These are phyloP conservation scores for Nigrospora osmanthi DNA, from an alignment of 2,329 filamentous ascomycete species.

Conservation along the genomic window DNA sequence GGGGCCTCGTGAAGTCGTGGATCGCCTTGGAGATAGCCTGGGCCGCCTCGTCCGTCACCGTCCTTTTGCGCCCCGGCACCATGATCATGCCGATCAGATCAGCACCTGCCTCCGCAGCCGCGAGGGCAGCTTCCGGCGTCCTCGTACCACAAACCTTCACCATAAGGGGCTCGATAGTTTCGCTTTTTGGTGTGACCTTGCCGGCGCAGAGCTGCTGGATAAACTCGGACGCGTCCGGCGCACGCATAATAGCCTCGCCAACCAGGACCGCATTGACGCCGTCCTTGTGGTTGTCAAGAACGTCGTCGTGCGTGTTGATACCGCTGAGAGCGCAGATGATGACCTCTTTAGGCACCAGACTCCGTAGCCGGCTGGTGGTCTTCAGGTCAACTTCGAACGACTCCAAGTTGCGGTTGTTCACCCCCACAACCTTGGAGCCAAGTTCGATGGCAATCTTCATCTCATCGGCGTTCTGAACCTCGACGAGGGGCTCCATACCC, in stretches of 20 bases:
- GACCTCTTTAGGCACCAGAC: conserved; percentile 76
- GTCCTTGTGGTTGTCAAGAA: conserved; percentile 77
- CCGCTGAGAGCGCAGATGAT: conserved; percentile 92
- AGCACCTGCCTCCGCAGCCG: conserved; percentile 78
- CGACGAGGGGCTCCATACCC: conserved; percentile 95
- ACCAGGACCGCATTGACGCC: conserved; percentile 91
- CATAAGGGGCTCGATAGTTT: conserved; percentile 43
- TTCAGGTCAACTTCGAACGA: conserved; percentile 95
- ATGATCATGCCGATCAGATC: conserved; percentile 92
- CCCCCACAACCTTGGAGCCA: conserved; percentile 85
- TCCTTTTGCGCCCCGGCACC: conserved; percentile 72
- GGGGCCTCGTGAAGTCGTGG: conserved; percentile 41
- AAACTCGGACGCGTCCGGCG: conserved; percentile 73
- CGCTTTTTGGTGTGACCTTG: conserved; percentile 25
- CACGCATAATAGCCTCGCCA: conserved; percentile 92
- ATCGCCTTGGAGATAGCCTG: conserved; percentile 73
- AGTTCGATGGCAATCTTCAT: conserved; percentile 83
- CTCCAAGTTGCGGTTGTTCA: conserved; percentile 95
- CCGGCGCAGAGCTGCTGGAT: conserved; percentile 75
- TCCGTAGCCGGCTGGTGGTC: conserved; percentile 82
- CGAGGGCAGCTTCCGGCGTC: conserved; percentile 68
- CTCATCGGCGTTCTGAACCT: conserved; percentile 91
- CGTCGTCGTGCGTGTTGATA: conserved; percentile 83
- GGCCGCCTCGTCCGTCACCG: conserved; percentile 71
- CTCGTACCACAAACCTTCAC: conserved; percentile 96